Percentiles rank a stretch among this genome's conserved stretches.
phyloP scores from a whole-genome alignment of 257 asterid genomes.

The Thymus quinquecostatus region DNA sequence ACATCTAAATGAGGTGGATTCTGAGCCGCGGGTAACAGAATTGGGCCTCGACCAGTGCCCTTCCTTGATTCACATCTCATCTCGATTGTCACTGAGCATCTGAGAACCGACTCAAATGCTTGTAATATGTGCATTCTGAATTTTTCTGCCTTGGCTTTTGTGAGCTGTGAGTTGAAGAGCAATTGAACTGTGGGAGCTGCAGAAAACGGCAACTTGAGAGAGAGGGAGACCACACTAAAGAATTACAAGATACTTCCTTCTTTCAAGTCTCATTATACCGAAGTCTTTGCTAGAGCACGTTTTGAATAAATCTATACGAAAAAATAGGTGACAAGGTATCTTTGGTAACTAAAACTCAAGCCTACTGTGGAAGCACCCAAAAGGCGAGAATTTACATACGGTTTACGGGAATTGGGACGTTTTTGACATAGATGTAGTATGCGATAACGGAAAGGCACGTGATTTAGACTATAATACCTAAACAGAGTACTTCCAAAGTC shows the following conservation, averaged over 20 bases:
- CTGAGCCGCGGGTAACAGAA: constrained; percentile 53
- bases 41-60: constrained; percentile 41
- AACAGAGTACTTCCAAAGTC: neutral
- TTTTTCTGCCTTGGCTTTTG: constrained; percentile 81
- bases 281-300: no score
- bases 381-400: no score
- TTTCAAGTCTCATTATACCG: no score
- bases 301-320: no score
- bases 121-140: constrained; percentile 68
- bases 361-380: no score
- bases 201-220: constrained; percentile 22
- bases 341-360: no score
- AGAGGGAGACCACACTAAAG: no score
- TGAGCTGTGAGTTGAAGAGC: constrained; percentile 67
- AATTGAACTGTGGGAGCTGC: constrained; percentile 93
- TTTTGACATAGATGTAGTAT: neutral
- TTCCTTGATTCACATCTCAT: constrained; percentile 71
- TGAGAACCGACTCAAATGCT: constrained; percentile 87
- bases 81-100: constrained; percentile 79
- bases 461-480: neutral
- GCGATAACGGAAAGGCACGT: neutral
- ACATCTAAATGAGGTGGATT: constrained; percentile 34
- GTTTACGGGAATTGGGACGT: neutral
- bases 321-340: no score
- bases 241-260: no score